Base-by-base conservation (phyloP, 2,329 filamentous ascomycete species). In the Dothiorella sarmentorum region DNA sequence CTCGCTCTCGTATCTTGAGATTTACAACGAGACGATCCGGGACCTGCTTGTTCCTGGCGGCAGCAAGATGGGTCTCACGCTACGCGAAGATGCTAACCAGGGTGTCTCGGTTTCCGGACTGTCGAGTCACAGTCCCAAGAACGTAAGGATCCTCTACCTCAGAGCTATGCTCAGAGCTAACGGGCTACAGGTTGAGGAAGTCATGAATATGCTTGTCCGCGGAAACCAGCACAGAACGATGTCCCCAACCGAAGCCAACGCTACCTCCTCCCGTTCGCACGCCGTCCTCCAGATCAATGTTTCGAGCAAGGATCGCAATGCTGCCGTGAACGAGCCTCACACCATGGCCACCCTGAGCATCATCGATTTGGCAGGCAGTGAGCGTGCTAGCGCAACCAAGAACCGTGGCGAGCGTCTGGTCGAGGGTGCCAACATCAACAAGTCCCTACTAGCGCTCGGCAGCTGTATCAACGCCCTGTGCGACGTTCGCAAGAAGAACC, bases 341-440 rank as follows among this genome's bases (percentile, higher is more conserved):
- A 97, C 94, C 1, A 96, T 97, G 90, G 94, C 94, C 0, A 99
- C 94, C 0, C 82, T 99, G 43, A 97, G 93, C 71, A 97, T 99
- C 68, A 99, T 99, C 71, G 94, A 99, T 78, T 78, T 99, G 66
- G 94, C 94, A 4, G 94, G 94, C 53, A 97, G 92, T 64, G 94
- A 99, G 75, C 86, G 94, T 66, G 94, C 94, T 1, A 97, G 92
- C 59, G 94, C 92, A 22, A 99, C 94, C 18, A 96, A 97, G 77
- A 99, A 99, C 73, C 82, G 94, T 57, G 94, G 94, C 58, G 93
- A 96, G 71, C 83, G 94, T 35, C 78, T 99, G 35, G 81, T 92
- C 13, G 94, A 99, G 74, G 94, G 94, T 63, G 94, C 94, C 67
- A 99, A 99, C 75, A 99, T 99, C 83, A 99, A 99, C 84, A 97